Evolutionary conservation across 1,284 basidiomycete species (phyloP), one percentile per base, ranked within the genome.

Genomic region (Exobasidium cylindrosporum): DNA sequence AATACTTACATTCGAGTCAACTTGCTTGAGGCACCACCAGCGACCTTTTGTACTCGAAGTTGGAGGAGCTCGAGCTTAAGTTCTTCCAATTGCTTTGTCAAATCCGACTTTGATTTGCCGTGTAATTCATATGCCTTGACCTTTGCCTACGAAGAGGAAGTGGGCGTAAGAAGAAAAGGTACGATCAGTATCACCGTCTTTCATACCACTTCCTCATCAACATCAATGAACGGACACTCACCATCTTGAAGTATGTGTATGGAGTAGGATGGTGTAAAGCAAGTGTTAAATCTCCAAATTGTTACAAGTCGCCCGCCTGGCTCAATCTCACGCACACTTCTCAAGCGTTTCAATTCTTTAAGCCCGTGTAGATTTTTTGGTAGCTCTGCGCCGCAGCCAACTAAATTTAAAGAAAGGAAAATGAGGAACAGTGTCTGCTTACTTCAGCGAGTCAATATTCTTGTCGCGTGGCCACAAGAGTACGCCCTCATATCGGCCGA

Each of bases 101-200:
- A 88, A 87, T 97, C 96, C 85, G 89, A 89, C 87, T 97, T 97
- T 78, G 90, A 95, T 93, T 96, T 97, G 83, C 90, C 92, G 84
- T 94, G 92, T 82, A 97, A 92, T 84, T 96, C 93, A 86, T 94
- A 92, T 80, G 93, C 92, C 86, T 93, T 92, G 85, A 96, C 91
- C 86, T 83, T 80, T 61, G 70, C 68, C 77, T 77, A n/a, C n/a
- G n/a, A n/a, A n/a, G n/a, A n/a, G n/a, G n/a, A n/a, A n/a, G n/a
- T n/a, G n/a, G n/a, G 63, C 61, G 30, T 28, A 46, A 54, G 57
- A 28, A 47, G 44, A 62, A 56, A 45, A 10, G 35, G 35, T 10
- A 17, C 35, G 35, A 40, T 40, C 35, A 40, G 17, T 40, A 7
- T 40, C 35, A 40, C 7, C 35, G 7, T 40, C 35, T 40, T 40